Evolutionary conservation across 306 rosid species (phyloP), one percentile per base, ranked within the genome.

Genomic region (Dicorynia guianensis): DNA sequence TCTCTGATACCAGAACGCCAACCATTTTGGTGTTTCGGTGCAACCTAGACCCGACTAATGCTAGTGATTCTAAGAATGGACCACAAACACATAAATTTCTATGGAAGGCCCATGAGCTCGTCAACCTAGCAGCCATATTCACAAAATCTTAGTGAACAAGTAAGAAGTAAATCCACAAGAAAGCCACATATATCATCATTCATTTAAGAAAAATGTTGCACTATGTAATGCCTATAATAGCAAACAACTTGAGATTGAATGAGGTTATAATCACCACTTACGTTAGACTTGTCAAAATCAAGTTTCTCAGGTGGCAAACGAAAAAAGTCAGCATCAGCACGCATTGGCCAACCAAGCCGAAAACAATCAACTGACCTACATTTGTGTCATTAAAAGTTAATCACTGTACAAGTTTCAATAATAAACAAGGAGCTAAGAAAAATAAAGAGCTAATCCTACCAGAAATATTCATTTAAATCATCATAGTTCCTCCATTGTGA

Each of bases 401-500:
- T 69, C 69, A 46, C 40, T 25, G 66, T 17, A 73, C 71, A 47
- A n/a, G 46, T 52, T 72, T 19, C 17, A 39, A 48, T 35, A 50
- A 69, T 68, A 53, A 73, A 71, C 35, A 35, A 15, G 2, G 59
- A 65, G 61, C 40, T 46, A 77, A 30, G 61, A 20, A 3, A 42
- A 46, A 43, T 10, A 8, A 76, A 60, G 63, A 67, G 40, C 63
- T 61, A 57, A 54, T 42, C 9, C 47, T 90, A 95, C 98, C 98
- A 95, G 79, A 95, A 95, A 77, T 92, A 95, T 84, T 95, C 98
- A 84, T 95, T 92, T 68, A 92, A 65, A 87, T 95, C 98, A 83
- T 95, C 98, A 61, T 95, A 95, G 69, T 95, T 95, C 87, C 98
- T 92, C 98, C 98, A 95, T 65, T 89, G 96, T n/a, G 98, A 95